Conservation (phyloP, 2,329 filamentous ascomycete species). For the Stagonosporopsis chrysanthemi region DNA sequence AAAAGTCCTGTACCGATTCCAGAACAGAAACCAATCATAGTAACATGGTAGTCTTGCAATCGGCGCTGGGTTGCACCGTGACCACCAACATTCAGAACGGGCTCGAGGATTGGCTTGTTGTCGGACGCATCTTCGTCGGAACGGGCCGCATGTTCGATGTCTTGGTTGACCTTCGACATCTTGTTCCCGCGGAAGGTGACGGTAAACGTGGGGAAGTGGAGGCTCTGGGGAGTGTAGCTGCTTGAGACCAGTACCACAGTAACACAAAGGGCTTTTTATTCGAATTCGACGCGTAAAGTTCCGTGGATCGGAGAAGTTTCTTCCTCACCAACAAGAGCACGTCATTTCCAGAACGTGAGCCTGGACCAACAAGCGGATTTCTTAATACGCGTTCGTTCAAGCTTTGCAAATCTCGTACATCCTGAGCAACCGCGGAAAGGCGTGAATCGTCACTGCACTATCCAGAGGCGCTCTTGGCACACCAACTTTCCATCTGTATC, state of each 20-base stretch:
- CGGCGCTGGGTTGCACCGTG: slow-evolving; percentile 31
- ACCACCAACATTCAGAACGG: slow-evolving; percentile 29
- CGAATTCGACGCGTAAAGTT: neutral
- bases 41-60: slow-evolving; percentile 29
- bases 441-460: neutral
- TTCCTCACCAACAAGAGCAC: slow-evolving; percentile 28
- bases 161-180: slow-evolving; percentile 23
- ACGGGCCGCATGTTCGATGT: slow-evolving; percentile 24
- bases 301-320: slow-evolving; percentile 20
- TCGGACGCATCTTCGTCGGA: slow-evolving; percentile 18
- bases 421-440: neutral
- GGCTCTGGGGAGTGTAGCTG: neutral
- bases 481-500: neutral
- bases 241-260: too few relatives aligned
- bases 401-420: slow-evolving; percentile 3
- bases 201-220: slow-evolving; percentile 6
- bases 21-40: slow-evolving; percentile 33
- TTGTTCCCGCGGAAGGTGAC: neutral
- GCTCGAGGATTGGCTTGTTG: slow-evolving; percentile 27
- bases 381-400: neutral
- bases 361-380: slow-evolving; percentile 20
- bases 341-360: slow-evolving; percentile 25
- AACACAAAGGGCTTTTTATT: slow-evolving; percentile 17
- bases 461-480: neutral
- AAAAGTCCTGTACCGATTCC: slow-evolving; percentile 32